Evolutionary conservation across 257 asterid genomes (phyloP).

Genomic region (Cruciata laevipes): DNA sequence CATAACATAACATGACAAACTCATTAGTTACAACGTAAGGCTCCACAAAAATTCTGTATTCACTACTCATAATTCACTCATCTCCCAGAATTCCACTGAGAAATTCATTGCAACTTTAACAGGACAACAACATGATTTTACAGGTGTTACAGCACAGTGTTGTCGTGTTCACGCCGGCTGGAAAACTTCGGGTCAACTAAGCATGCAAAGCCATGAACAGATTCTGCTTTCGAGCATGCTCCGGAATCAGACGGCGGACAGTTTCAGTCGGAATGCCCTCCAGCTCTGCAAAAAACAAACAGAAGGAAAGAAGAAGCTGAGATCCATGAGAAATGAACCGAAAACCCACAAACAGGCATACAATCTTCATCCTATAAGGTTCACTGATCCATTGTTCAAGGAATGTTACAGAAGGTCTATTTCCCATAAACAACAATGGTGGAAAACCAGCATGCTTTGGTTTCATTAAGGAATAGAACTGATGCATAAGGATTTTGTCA

Average conservation of each 20-base stretch:
- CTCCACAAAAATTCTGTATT: constrained; percentile 8
- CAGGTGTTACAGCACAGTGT: constrained; percentile 16
- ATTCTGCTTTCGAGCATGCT: constrained; percentile 94
- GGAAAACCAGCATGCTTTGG: neutral
- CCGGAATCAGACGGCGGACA: constrained; percentile 80
- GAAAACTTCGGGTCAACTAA: constrained; percentile 17
- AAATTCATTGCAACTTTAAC: constrained; percentile 20
- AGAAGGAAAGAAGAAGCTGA: neutral
- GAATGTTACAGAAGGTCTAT: too few relatives aligned
- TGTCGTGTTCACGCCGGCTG: constrained; percentile 6
- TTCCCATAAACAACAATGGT: neutral
- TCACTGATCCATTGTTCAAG: neutral
- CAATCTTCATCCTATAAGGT: too few relatives aligned
- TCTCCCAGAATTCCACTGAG: constrained; percentile 18
- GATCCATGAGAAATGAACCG: neutral
- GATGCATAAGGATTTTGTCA: neutral
- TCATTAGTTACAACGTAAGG: neutral
- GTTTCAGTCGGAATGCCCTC: constrained; percentile 73
- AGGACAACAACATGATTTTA: constrained; percentile 5
- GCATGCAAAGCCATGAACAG: constrained; percentile 93
- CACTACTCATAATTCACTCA: constrained; percentile 18
- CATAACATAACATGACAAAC: constrained; percentile 2
- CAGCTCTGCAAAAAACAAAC: constrained; percentile 54
- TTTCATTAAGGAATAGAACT: neutral
- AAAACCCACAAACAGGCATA: neutral